Percentiles rank a stretch among this genome's conserved stretches.
Evolutionary conservation across 345 rosid genomes (phyloP).

Genomic region (Cardamine resedifolia): DNA sequence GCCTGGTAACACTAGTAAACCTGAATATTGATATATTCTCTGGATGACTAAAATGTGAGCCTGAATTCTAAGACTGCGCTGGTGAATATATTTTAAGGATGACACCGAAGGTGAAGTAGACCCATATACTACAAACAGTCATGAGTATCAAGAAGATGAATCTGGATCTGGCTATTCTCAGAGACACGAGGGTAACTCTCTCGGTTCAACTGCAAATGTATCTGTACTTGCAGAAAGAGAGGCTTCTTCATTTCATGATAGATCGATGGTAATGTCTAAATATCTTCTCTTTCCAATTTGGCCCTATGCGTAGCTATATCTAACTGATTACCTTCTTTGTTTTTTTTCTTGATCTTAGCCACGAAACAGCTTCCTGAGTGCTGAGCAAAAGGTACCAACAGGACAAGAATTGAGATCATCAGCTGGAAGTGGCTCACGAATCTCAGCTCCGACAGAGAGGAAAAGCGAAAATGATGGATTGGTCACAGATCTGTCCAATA

Average conservation of each 20-base stretch:
- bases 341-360: constrained; percentile 37
- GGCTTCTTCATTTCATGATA: constrained; percentile 39
- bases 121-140: constrained; percentile 24
- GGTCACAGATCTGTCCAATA: constrained; percentile 60
- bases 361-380: constrained; percentile 15
- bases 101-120: no score
- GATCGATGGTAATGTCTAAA: constrained; percentile 38
- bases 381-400: constrained; percentile 25
- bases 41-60: no score
- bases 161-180: constrained; percentile 33
- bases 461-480: constrained; percentile 33
- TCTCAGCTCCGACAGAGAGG: constrained; percentile 26
- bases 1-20: no score
- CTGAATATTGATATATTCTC: no score
- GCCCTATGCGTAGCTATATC: background rate
- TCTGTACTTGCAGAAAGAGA: constrained; percentile 23
- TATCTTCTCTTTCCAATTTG: constrained; percentile 23
- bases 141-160: constrained; percentile 30
- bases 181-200: constrained; percentile 26
- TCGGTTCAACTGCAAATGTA: constrained; percentile 18
- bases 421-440: constrained; percentile 27
- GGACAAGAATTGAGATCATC: constrained; percentile 36
- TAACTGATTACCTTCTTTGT: background rate
- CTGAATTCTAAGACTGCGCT: no score
- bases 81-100: no score